Conservation (phyloP, 495 filamentous ascomycete species). For the Lentithecium fluviatile region DNA sequence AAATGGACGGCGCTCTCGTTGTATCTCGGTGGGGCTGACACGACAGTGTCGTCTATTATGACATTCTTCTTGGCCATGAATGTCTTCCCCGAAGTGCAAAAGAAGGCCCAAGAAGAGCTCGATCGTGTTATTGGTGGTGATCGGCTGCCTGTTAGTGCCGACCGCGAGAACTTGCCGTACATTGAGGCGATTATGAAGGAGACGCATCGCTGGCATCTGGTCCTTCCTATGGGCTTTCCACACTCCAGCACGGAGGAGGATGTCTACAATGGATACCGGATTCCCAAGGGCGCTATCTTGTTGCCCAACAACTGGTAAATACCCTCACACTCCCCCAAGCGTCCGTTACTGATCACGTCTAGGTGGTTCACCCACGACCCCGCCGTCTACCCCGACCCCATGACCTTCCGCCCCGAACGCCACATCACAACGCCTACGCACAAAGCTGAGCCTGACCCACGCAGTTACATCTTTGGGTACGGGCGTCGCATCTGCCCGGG, state of each 20-base stretch:
- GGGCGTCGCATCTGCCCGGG: conserved; percentile 48
- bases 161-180: conserved; percentile 47
- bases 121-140: conserved; percentile 51
- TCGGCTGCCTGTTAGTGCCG: conserved; percentile 40
- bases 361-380: conserved; percentile 43
- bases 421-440: conserved; percentile 36
- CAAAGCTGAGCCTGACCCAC: conserved; percentile 41
- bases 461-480: conserved; percentile 42
- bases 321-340: neutral
- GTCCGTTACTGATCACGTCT: neutral
- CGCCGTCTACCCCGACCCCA: conserved; percentile 40
- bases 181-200: conserved; percentile 50
- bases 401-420: conserved; percentile 46
- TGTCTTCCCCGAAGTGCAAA: conserved; percentile 51
- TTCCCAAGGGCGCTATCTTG: conserved; percentile 49
- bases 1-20: conserved; percentile 55
- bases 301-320: conserved; percentile 46
- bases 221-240: conserved; percentile 51
- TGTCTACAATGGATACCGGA: conserved; percentile 42
- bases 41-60: conserved; percentile 45
- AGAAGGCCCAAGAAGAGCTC: conserved; percentile 58
- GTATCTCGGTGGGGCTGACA: conserved; percentile 61
- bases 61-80: conserved; percentile 52
- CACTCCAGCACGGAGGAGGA: conserved; percentile 58
- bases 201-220: conserved; percentile 49